Evolutionary conservation across 1,284 basidiomycete genomes (phyloP).

Genomic region (Apiotrichum akiyoshidainum): DNA sequence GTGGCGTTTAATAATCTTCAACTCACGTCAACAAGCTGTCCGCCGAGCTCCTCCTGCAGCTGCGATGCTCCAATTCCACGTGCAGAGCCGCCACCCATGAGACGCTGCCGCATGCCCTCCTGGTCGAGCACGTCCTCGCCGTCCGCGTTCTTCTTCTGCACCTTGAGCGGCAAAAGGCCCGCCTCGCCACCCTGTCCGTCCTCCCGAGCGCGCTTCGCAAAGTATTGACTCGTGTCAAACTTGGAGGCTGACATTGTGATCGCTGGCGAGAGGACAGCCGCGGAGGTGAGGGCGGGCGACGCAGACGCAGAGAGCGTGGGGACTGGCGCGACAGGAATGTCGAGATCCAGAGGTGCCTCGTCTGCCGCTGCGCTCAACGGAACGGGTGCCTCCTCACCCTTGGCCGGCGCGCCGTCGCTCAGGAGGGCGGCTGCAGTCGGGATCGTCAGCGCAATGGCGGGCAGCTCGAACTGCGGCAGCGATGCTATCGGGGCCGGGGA

Average conservation of each 20-base stretch:
- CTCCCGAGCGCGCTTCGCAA: slow-evolving; percentile 28
- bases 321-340: neutral
- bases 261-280: neutral
- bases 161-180: slow-evolving; percentile 36
- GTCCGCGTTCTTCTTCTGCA: slow-evolving; percentile 2
- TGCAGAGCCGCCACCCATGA: slow-evolving; percentile 10
- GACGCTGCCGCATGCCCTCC: slow-evolving; percentile 20
- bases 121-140: slow-evolving; percentile 5
- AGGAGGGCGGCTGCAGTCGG: slow-evolving; percentile 12
- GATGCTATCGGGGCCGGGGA: slow-evolving; percentile 13
- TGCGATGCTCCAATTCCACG: slow-evolving; percentile 35
- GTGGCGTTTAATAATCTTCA: neutral
- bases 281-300: neutral
- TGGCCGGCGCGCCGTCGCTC: slow-evolving; percentile 12
- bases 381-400: neutral
- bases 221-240: slow-evolving; percentile 29
- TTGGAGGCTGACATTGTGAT: neutral
- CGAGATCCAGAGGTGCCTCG: slow-evolving; percentile 10
- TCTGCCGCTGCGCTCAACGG: neutral
- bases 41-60: slow-evolving; percentile 51
- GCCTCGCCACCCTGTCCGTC: slow-evolving; percentile 30
- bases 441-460: slow-evolving; percentile 7
- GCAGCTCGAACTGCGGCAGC: slow-evolving; percentile 15
- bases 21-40: slow-evolving; percentile 50
- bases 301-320: neutral